phyloP scores from a whole-genome alignment of 208 protist genomes.

The Leishmania arabica region DNA sequence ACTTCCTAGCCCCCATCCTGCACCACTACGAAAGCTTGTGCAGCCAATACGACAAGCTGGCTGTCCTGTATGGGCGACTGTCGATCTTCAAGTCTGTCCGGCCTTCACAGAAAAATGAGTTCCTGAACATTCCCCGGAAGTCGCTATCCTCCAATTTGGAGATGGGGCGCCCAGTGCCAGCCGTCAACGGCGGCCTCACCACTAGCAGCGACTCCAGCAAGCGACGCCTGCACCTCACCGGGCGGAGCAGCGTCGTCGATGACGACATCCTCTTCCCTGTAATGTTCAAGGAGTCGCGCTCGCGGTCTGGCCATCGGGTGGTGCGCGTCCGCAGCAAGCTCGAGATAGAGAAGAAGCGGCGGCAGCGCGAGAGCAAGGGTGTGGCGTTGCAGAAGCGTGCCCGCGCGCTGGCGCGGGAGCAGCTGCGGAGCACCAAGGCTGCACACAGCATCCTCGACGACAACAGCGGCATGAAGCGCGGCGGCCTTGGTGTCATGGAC shows the following conservation, averaged over 20 bases:
- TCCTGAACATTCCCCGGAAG: conserved; percentile 54
- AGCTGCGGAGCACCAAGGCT: conserved; percentile 22
- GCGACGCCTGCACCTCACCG: conserved; percentile 21
- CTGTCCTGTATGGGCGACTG: conserved; percentile 71
- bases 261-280: conserved; percentile 77
- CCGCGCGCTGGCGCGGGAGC: conserved; percentile 16
- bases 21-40: conserved; percentile 78
- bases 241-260: conserved; percentile 29
- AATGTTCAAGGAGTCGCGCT: conserved; percentile 79
- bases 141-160: conserved; percentile 55
- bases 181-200: conserved; percentile 3
- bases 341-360: conserved; percentile 34
- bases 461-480: conserved; percentile 20
- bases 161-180: conserved; percentile 18
- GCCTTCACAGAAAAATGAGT: conserved; percentile 63
- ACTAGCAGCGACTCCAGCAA: background rate
- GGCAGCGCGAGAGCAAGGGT: conserved; percentile 26
- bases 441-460: conserved; percentile 32
- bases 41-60: conserved; percentile 68
- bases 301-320: conserved; percentile 41
- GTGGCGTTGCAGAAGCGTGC: conserved; percentile 41
- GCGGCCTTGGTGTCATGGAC: conserved; percentile 15
- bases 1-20: conserved; percentile 77
- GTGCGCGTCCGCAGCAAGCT: conserved; percentile 57
- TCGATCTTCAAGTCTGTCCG: conserved; percentile 82